These are phyloP conservation scores for Pyricularia grisea DNA, from an alignment of 2,329 filamentous ascomycete species.

Conservation along the genomic window DNA sequence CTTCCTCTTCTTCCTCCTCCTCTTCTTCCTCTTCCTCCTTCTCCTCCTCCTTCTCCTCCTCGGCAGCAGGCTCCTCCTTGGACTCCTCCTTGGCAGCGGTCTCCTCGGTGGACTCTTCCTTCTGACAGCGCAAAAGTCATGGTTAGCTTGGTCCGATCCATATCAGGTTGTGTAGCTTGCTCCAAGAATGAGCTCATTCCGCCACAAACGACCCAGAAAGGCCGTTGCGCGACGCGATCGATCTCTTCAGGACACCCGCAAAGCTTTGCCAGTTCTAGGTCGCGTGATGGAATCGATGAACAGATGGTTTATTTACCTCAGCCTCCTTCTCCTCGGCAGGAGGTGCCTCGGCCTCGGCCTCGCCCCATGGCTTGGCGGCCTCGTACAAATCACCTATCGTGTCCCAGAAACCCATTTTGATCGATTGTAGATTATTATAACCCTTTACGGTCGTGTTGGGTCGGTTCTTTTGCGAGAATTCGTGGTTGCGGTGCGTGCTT, in stretches of 20 bases:
- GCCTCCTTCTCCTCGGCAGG: slow-evolving; percentile 47
- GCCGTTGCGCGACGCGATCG: neutral
- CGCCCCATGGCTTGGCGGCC: slow-evolving; percentile 55
- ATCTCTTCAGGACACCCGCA: neutral
- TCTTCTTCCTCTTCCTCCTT: slow-evolving; percentile 36
- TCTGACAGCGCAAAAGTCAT: neutral
- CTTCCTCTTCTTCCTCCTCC: slow-evolving; percentile 53
- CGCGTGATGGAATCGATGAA: neutral
- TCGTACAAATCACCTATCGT: slow-evolving; percentile 54
- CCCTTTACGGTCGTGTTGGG: slow-evolving; percentile 13
- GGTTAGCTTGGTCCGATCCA: neutral
- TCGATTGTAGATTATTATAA: slow-evolving; percentile 21
- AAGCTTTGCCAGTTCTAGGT: neutral
- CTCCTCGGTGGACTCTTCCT: slow-evolving; percentile 1
- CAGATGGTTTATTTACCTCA: slow-evolving; percentile 31
- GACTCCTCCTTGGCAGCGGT: slow-evolving; percentile 12
- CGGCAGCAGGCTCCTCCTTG: slow-evolving; percentile 17
- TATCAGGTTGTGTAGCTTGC: neutral
- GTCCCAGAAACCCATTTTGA: slow-evolving; percentile 60
- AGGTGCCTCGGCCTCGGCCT: slow-evolving; percentile 58
- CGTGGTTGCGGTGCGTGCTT: neutral
- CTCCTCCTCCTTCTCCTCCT: slow-evolving; percentile 37
- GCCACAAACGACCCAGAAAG: neutral
- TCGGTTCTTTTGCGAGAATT: slow-evolving; percentile 7
- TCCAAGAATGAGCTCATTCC: neutral